Evolutionary conservation across 1,139 yeast genomes (phyloP), one percentile per base, ranked within the genome.

Genomic region (Blastobotrys raffinosifermentans): DNA sequence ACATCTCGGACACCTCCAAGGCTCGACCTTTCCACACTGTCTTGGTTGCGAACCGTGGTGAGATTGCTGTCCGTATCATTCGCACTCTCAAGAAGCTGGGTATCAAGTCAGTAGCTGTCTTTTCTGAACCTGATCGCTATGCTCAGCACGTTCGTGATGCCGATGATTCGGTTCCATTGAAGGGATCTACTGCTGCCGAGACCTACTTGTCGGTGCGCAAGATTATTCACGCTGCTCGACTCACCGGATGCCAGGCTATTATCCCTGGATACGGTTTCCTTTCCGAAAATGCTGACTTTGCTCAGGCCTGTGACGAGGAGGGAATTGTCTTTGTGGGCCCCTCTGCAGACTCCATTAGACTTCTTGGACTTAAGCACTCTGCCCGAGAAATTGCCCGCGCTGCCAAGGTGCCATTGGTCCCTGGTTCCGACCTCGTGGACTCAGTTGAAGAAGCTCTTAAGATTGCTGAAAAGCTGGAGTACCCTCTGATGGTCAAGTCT

Each of bases 231-330:
- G 96, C 96, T 14, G 95, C 96, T 31, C 84, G 83, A 58, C 70
- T 72, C 33, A 71, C 94, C 0, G 80, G 80, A 3, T 84, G 96
- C 26, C 85, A 89, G 57, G 97, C 96, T 19, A 86, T 91, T 46
- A 82, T 89, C 44, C 98, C 98, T 8, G 98, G 98, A 44, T 91
- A 91, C 57, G 98, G 98, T 7, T 91, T 91, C 69, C 69, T 91
- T 32, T 85, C 96, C 10, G 98, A 91, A 62, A 91, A 91, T 60
- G 96, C 97, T 16, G 96, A 85, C 46, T 91, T 91, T 59, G 84
- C 96, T 29, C 96, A 87, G 58, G 75, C 85, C 52, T 81, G 96
- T 67, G 80, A 66, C 14, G 67, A 67, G 39, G 94, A 82, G 57
- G 94, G 94, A 14, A 80, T 91, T 48, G 81, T 80, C 1, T 91